These are phyloP conservation scores for Arxiozyma heterogenica DNA, from an alignment of 1,139 yeast genomes.

Conservation along the genomic window DNA sequence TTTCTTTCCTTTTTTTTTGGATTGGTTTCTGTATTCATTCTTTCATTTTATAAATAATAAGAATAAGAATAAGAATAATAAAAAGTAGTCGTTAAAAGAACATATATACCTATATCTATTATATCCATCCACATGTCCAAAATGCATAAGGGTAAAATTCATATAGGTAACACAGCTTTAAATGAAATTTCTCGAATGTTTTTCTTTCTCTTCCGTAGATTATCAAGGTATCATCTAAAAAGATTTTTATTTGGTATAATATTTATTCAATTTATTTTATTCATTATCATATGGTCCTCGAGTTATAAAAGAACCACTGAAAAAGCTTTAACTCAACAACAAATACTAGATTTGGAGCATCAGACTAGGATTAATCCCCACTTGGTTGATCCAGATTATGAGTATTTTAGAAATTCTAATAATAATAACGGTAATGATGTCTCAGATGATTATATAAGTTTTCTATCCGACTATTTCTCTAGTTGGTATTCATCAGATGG, in stretches of 20 bases:
- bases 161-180: no score
- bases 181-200: not conserved
- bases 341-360: not conserved
- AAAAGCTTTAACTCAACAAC: not conserved
- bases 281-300: conserved; percentile 1
- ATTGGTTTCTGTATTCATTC: no score
- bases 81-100: no score
- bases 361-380: conserved; percentile 2
- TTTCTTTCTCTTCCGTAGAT: not conserved
- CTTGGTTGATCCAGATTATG: conserved; percentile 4
- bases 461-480: not conserved
- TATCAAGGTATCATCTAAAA: not conserved
- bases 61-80: no score
- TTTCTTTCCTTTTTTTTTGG: no score
- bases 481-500: not conserved
- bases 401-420: conserved; percentile 2
- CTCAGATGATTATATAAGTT: not conserved
- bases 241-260: not conserved
- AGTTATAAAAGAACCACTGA: not conserved
- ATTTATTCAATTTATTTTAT: conserved; percentile 1
- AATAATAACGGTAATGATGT: not conserved
- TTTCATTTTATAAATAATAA: no score
- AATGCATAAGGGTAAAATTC: no score
- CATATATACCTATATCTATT: no score
- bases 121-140: no score